Conservation (phyloP, 768 basidiomycete genomes). For the Asterophora lycoperdoides region DNA sequence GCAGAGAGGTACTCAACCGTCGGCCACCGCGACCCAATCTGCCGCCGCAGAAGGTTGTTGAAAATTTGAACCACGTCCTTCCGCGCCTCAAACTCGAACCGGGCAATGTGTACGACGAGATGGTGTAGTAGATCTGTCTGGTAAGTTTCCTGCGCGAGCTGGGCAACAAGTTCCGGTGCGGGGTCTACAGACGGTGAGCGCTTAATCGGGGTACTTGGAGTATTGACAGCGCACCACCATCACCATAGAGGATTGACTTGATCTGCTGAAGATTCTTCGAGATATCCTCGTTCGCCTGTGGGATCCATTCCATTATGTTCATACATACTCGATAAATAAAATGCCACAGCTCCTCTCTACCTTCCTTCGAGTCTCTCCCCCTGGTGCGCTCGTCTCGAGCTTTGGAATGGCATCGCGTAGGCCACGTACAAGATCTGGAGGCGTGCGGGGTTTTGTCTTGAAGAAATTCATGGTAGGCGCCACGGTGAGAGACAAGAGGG, state of each 20-base stretch:
- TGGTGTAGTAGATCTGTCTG: constrained; percentile 80
- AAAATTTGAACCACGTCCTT: constrained; percentile 84
- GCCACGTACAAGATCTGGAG: constrained; percentile 81
- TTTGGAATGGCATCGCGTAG: constrained; percentile 75
- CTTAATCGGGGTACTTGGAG: not conserved
- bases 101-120: constrained; percentile 76
- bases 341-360: constrained; percentile 35
- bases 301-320: not conserved
- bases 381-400: constrained; percentile 70
- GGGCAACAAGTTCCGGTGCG: constrained; percentile 84
- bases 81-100: constrained; percentile 92
- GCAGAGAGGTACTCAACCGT: constrained; percentile 90
- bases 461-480: constrained; percentile 80
- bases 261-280: constrained; percentile 88
- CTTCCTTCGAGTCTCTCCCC: constrained; percentile 76
- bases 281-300: constrained; percentile 83
- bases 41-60: constrained; percentile 84
- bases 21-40: constrained; percentile 93
- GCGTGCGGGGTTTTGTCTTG: constrained; percentile 85
- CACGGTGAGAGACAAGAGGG: not conserved
- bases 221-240: constrained; percentile 58
- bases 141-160: constrained; percentile 95
- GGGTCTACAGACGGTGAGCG: constrained; percentile 49
- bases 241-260: constrained; percentile 83
- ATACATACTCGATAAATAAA: not conserved